These are phyloP conservation scores for Capsicum pubescens DNA, from an alignment of 257 asterid genomes.

Conservation along the genomic window DNA sequence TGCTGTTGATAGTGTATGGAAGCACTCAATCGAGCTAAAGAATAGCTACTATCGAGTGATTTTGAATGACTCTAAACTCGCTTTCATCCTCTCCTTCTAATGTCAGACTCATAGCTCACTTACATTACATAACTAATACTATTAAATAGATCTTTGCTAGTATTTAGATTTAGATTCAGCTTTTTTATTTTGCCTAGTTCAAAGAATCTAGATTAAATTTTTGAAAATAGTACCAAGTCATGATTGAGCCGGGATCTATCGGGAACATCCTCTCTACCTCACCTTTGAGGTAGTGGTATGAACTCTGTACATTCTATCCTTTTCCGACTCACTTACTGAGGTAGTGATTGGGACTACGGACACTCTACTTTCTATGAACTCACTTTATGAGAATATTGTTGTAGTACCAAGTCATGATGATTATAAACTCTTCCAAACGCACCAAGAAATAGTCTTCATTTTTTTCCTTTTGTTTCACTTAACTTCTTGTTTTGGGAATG, in stretches of 20 bases:
- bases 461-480: not conserved
- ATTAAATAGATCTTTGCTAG: too few species aligned
- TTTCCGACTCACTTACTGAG: too few species aligned
- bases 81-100: too few species aligned
- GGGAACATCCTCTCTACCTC: too few species aligned
- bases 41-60: not conserved
- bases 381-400: too few species aligned
- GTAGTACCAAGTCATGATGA: too few species aligned
- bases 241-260: too few species aligned
- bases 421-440: conserved; percentile 1
- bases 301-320: too few species aligned
- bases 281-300: too few species aligned
- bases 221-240: not conserved
- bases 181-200: not conserved
- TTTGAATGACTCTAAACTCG: not conserved
- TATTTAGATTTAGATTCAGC: not conserved
- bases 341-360: too few species aligned
- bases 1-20: not conserved
- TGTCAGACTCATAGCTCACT: too few species aligned
- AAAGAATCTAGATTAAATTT: not conserved
- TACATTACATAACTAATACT: not conserved
- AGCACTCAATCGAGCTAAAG: not conserved
- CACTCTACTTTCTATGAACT: too few species aligned
- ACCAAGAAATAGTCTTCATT: not conserved
- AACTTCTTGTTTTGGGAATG: not conserved